phyloP scores from a whole-genome alignment of 2,329 filamentous ascomycete genomes.

The Botrytis squamosa region DNA sequence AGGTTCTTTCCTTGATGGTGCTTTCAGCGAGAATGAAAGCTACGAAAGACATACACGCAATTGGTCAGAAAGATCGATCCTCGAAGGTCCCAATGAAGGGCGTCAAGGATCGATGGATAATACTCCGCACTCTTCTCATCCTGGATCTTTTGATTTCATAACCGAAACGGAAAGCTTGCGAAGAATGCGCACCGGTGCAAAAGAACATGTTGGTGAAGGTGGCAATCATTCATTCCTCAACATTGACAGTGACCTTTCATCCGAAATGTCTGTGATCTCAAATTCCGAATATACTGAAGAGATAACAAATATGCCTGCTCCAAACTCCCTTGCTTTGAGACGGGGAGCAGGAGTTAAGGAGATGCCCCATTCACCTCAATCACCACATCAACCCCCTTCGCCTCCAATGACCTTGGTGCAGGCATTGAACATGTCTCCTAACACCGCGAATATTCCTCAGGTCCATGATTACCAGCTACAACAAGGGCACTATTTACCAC shows the following conservation, averaged over 20 bases:
- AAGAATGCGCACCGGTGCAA: constrained; percentile 28
- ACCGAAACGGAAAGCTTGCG: constrained; percentile 52
- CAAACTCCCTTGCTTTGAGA: constrained; percentile 39
- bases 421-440: constrained; percentile 47
- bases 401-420: constrained; percentile 51
- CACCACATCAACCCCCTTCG: constrained; percentile 42
- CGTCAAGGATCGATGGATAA: constrained; percentile 28
- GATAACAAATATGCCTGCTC: constrained; percentile 35
- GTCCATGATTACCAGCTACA: constrained; percentile 35
- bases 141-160: constrained; percentile 54
- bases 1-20: constrained; percentile 72
- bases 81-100: constrained; percentile 50
- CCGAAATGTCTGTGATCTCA: constrained; percentile 55
- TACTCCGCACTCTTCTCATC: constrained; percentile 39
- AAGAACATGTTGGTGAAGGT: constrained; percentile 29
- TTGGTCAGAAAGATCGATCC: constrained; percentile 57
- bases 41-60: constrained; percentile 44
- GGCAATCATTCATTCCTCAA: constrained; percentile 41
- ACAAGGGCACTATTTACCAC: constrained; percentile 29
- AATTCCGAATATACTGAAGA: constrained; percentile 37
- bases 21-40: constrained; percentile 50
- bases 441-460: constrained; percentile 42
- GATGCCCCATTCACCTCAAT: constrained; percentile 32
- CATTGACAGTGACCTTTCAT: constrained; percentile 54
- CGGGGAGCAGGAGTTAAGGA: constrained; percentile 34